Evolutionary conservation across 2,329 filamentous ascomycete genomes (phyloP).

Genomic region (Apiospora malaysiana): DNA sequence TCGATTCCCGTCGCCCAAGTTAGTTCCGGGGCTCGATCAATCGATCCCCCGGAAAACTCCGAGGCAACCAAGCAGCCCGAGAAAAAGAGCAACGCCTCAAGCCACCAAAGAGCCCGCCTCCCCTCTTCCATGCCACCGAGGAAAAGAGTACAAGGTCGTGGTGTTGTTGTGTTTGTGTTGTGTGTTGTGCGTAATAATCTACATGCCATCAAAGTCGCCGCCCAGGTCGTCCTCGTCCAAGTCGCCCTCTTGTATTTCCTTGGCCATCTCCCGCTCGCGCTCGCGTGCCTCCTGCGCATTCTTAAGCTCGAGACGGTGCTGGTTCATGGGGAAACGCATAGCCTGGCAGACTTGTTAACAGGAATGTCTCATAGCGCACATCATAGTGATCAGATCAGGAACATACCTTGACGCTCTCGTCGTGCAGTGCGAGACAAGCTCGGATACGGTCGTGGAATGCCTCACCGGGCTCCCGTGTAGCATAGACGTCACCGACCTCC

Average conservation of each 20-base stretch:
- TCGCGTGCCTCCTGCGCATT: constrained; percentile 98
- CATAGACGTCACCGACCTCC: constrained; percentile 94
- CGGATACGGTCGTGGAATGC: constrained; percentile 97
- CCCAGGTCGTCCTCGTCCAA: constrained; percentile 95
- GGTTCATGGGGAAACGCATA: constrained; percentile 99
- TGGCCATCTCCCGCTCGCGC: constrained; percentile 93
- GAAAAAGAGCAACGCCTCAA: constrained; percentile 7
- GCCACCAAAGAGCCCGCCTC: not conserved
- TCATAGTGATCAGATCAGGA: not conserved
- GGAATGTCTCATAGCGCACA: not conserved
- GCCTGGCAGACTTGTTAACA: constrained; percentile 61
- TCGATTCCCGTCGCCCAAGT: not conserved
- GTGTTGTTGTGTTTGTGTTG: not conserved
- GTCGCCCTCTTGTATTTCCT: constrained; percentile 98
- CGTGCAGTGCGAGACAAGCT: constrained; percentile 88
- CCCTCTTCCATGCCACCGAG: constrained; percentile 4
- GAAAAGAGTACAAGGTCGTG: constrained; percentile 14
- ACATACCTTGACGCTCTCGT: constrained; percentile 95
- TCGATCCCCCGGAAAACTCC: not conserved
- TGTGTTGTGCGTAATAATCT: constrained; percentile 38
- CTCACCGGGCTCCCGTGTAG: constrained; percentile 92
- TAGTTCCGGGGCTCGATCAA: not conserved
- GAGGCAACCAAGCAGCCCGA: not conserved
- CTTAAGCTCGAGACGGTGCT: constrained; percentile 95
- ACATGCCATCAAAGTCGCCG: constrained; percentile 96